phyloP scores from a whole-genome alignment of 306 rosid species.

The Vigna reflexopilosa region DNA sequence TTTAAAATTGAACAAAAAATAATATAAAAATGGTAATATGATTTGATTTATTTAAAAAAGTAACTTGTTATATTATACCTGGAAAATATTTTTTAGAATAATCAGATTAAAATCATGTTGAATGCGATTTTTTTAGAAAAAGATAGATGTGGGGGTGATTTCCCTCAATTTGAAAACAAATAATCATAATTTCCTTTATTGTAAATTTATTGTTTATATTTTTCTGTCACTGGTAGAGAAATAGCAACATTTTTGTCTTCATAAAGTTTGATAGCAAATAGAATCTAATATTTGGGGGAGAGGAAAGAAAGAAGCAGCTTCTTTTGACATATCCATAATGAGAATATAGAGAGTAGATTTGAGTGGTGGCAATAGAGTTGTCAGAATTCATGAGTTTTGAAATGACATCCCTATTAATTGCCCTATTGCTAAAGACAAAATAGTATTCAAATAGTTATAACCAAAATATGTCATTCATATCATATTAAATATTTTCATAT shows the following conservation, averaged over 20 bases:
- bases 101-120: not conserved
- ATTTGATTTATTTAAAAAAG: not conserved
- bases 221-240: too few relatives aligned
- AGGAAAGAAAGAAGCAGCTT: not conserved
- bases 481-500: too few relatives aligned
- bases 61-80: not conserved
- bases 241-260: not conserved
- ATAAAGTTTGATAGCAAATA: not conserved
- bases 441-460: not conserved
- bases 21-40: not conserved
- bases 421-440: not conserved
- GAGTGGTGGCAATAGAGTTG: not conserved
- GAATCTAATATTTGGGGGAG: not conserved
- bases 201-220: too few relatives aligned
- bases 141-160: too few relatives aligned
- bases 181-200: too few relatives aligned
- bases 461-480: too few relatives aligned
- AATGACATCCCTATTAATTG: not conserved
- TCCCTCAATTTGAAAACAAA: too few relatives aligned
- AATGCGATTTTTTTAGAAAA: too few relatives aligned
- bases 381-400: not conserved
- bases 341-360: constrained; percentile 5
- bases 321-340: not conserved
- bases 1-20: not conserved
- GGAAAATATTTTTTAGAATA: not conserved